Base-by-base conservation (phyloP, 2,329 filamentous ascomycete genomes). In the Lecanicillium sp. region DNA sequence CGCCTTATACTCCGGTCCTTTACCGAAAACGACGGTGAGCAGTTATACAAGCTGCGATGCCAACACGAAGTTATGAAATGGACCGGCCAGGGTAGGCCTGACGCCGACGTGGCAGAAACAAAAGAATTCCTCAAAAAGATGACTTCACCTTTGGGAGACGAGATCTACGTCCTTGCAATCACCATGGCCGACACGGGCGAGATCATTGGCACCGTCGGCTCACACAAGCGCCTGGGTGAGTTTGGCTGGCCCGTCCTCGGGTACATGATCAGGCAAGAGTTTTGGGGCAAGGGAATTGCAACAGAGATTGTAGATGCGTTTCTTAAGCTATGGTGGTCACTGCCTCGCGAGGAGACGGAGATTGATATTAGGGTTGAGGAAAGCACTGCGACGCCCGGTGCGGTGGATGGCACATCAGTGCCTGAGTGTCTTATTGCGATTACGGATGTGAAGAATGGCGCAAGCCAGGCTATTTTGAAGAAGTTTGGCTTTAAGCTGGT, bases 11-110 rank as follows among this genome's bases (percentile, higher is more conserved):
- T 83, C 37, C 64, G 77, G 13, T 70, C 71, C 3, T 56, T 74
- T 29, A 48, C 50, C 1, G 54, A 64, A 14, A 58, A 65, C 3
- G 78, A 84, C 53, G 58, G 73, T 2, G 55, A 60, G 2, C 67
- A 60, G 6, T 43, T 78, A 13, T 60, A 75, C 45, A 56, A 57
- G 16, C 60, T 85, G 38, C 73, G 79, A 17, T 63, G 62, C 12
- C 65, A 79, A 51, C 65, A 68, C 4, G 75, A 79, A 46, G 73
- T 80, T 33, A 84, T 85, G 80, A 55, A 56, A 39, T 79, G 70
- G 65, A 78, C 78, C 38, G 38, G 44, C 3, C 46, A 51, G 45
- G 68, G 65, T 41, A 40, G 47, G 8, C 47, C 59, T 8, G 70
- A 80, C 56, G 43, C 49, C 38, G 58, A 68, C 48, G 35, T 65